Conservation (phyloP, 2,329 filamentous ascomycete genomes). For the Dactylellina sp. region DNA sequence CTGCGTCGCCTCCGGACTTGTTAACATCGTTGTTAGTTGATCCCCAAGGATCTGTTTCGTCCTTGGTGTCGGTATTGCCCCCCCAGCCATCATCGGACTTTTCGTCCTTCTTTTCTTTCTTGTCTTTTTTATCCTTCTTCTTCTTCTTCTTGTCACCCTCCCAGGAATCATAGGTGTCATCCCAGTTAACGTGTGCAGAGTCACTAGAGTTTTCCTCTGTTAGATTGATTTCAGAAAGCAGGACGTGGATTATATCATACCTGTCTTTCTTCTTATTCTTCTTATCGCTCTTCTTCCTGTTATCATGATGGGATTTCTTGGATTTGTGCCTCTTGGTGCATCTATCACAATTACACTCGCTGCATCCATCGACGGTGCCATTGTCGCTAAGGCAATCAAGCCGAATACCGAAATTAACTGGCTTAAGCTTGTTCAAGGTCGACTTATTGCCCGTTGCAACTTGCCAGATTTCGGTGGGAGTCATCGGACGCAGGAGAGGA, state of each 20-base stretch:
- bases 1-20: background rate
- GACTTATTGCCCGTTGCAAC: conserved; percentile 30
- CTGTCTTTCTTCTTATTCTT: conserved; percentile 9
- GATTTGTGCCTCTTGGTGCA: conserved; percentile 22
- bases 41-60: background rate
- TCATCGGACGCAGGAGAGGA: conserved; percentile 37
- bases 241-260: background rate
- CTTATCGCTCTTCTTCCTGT: conserved; percentile 11
- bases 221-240: background rate
- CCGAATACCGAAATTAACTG: conserved; percentile 24
- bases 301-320: conserved; percentile 12
- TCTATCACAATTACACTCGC: conserved; percentile 14
- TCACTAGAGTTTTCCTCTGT: background rate
- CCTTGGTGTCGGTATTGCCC: conserved; percentile 7
- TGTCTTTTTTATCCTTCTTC: background rate
- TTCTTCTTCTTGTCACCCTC: background rate
- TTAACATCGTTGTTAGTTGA: background rate
- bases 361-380: conserved; percentile 24
- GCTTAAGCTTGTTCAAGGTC: conserved; percentile 27
- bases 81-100: conserved; percentile 21
- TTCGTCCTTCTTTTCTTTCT: conserved; percentile 12
- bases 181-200: too few relatives aligned
- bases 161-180: background rate
- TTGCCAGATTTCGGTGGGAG: conserved; percentile 31
- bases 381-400: conserved; percentile 45